Base-by-base conservation (phyloP, 257 asterid genomes). In the Linaria vulgaris region DNA sequence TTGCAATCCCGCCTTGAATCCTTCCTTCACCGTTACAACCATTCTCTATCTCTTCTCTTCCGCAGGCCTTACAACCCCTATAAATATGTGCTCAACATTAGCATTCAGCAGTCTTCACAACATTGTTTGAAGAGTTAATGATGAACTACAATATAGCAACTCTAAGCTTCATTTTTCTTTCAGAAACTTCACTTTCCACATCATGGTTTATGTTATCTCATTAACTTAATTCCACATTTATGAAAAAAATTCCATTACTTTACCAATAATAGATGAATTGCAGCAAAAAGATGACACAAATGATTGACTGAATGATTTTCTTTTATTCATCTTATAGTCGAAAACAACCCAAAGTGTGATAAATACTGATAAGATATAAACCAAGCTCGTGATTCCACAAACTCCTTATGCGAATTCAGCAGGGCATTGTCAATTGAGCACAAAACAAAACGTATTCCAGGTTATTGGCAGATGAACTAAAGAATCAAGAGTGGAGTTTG, bases 11-110 rank as follows among this genome's bases (percentile, higher is more conserved):
- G 43, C 99, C 99, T 79, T 92, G 97, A 73, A 92, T 85, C 74
- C 97, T 88, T 55, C 99, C 99, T 69, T 89, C 95, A 0, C 97
- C 96, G 31, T 92, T 89, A 52, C 97, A 92, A 0, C 97, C 99
- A 25, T 68, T 82, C 52, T 89, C 97, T 9, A 83, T 75, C 58
- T 85, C 96, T 76, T 67, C 83, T 69, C 23, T 85, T 68, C 99
- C 95, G 38, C 97, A 92, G 9, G 78, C 94, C 72, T 82, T 78
- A 73, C 99, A 92, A 8, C 90, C 97, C 70, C 95, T 86, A 73
- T 30, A 10, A 22, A 31, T 5, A 54, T 16, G 41, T 30, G 44
- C 16, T 14, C 22, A 22, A 20, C 8, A 24, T 48, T 49, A 27
- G n/a, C 7, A 6, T 49, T 25, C n/a, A 64, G 6, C 25, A 44